Percentiles rank a stretch among this genome's conserved stretches.
Conservation (phyloP, 495 filamentous ascomycete species). For the Pseudomonodictys pantanalensis region DNA sequence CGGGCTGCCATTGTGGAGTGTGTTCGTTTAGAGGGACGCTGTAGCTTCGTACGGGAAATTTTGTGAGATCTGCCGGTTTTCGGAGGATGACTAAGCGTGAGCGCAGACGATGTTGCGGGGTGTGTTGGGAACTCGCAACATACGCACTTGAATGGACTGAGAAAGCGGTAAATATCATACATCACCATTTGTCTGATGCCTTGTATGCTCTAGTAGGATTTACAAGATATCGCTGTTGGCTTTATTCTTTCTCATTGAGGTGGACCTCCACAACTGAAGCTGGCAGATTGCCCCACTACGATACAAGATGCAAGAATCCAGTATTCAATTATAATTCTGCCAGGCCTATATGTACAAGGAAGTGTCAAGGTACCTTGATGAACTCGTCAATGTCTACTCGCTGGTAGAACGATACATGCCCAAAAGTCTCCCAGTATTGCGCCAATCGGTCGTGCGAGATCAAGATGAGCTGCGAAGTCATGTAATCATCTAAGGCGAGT, state of each 20-base stretch:
- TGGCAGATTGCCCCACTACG: no score
- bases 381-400: constrained; percentile 69
- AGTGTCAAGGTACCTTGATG: no score
- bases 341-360: no score
- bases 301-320: no score
- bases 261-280: no score
- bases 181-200: no score
- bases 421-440: constrained; percentile 76
- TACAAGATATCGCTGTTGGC: no score
- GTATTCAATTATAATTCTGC: no score
- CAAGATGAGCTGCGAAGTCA: constrained; percentile 71
- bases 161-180: no score
- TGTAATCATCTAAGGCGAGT: constrained; percentile 57
- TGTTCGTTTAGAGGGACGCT: background rate
- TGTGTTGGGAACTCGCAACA: background rate
- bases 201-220: no score
- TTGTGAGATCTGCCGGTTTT: constrained; percentile 1
- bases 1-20: constrained; percentile 47
- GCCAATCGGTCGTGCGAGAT: constrained; percentile 73
- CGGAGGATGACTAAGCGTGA: background rate
- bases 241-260: no score
- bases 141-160: no score
- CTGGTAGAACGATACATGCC: constrained; percentile 76
- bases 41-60: constrained; percentile 4
- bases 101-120: background rate